Base-by-base conservation (phyloP, 495 filamentous ascomycete species). In the Daldinia loculata region DNA sequence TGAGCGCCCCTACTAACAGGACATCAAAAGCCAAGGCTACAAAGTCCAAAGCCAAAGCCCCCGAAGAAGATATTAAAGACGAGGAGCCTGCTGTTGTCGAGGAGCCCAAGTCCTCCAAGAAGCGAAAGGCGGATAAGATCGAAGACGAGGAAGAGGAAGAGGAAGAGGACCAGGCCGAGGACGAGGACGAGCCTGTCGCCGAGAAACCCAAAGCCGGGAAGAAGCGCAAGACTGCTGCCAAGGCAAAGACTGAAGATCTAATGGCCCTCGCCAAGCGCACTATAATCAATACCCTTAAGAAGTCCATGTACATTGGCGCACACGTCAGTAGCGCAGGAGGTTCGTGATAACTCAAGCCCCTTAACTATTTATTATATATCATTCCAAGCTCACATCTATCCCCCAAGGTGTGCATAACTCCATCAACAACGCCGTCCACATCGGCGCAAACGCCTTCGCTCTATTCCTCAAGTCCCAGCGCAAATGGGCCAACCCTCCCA, bases 381-480 rank as follows among this genome's bases (percentile, higher is more conserved):
- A 26, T 41, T 38, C 45, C 29, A 15, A 39, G 22, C 61, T 71
- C 11, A 75, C 66, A 48, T 38, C 52, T 56, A 56, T 67, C 36
- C 56, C 38, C 27, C 26, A 14, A 93, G 92, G 94, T 19, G 92
- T 98, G 2, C 94, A 98, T 66, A 97, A 98, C 75, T 84, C 94
- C 0, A 87, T 98, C 61, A 84, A 85, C 7, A 98, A 98, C 74
- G 88, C 89, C 66, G 77, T 90, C 8, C 84, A 93, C 24, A 93
- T 97, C 66, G 94, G 94, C 61, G 93, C 90, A 24, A 99, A 99
- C 75, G 88, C 94, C 22, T 95, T 98, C 69, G 95, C 95, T 14
- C 80, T 98, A 22, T 99, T 99, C 80, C 85, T 98, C 62, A 98
- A 98, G 76, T 95, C 92, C 0, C 96, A 98, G 77, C 88, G 93